Evolutionary conservation across 805 yeast species (phyloP), one percentile per base, ranked within the genome.

Genomic region (Starmera caribaea): DNA sequence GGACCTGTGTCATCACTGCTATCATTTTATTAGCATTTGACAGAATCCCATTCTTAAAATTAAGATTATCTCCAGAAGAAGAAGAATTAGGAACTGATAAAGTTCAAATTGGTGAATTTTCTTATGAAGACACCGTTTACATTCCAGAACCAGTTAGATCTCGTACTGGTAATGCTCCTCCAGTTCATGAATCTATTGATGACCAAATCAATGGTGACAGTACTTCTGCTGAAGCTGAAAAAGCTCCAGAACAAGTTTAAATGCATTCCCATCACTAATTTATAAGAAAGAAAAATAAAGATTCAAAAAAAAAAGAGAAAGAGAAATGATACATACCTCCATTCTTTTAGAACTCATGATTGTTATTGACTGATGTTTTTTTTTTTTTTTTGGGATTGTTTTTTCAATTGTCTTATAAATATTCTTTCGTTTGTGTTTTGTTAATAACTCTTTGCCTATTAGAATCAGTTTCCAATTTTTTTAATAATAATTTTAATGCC

Each of bases 91-190:
- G 97, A 45, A 81, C 92, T 27, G 98, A 90, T 63, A 72, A 80
- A 46, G 79, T 87, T 16, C 88, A 89, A 68, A 86, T 88, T 55
- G 96, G 96, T 51, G 97, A 89, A 63, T 79, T 76, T 59, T 84
- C 94, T 43, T 84, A 67, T 50, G 86, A 79, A 48, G 80, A 78
- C 34, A 73, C 71, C 41, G 71, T 71, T 49, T 83, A 71, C 63
- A 77, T 82, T 42, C 79, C 88, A 49, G 88, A 83, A 66, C 92
- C 94, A 47, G 69, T 81, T 44, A 77, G 90, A 68, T 79, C 87
- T 41, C 59, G 62, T 52, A 51, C 59, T 51, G 49, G 65, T 13
- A 55, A 49, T 17, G 38, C 46, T 30, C 41, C 47, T 26, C 59
- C 63, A 37, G 53, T 54, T 26, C 54, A 46, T 35, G 47, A 48